These are phyloP conservation scores for Populus euphratica DNA, from an alignment of 345 rosid species.

Conservation along the genomic window DNA sequence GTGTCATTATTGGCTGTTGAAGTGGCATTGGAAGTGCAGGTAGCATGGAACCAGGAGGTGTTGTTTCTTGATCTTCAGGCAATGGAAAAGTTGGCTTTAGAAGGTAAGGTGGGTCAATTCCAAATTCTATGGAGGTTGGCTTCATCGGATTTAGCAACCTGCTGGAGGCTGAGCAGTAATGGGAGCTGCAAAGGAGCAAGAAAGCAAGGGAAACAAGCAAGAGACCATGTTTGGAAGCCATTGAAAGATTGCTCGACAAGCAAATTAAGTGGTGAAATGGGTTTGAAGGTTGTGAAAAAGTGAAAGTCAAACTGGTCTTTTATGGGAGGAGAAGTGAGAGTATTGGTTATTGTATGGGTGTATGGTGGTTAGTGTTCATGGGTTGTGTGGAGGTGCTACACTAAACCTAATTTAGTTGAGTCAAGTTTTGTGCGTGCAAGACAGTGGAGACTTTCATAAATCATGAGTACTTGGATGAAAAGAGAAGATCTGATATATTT, in stretches of 20 bases:
- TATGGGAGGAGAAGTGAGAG: neutral
- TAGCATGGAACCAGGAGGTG: neutral
- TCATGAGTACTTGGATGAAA: too few relatives aligned
- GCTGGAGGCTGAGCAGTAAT: constrained; percentile 1
- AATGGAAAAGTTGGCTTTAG: neutral
- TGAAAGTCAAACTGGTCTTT: neutral
- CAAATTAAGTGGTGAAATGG: neutral
- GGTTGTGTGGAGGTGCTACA: constrained; percentile 12
- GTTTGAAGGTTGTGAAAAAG: neutral
- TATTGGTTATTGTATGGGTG: neutral
- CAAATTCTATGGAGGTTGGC: constrained; percentile 6
- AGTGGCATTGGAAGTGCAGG: neutral
- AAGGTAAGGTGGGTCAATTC: neutral
- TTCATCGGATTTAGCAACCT: neutral
- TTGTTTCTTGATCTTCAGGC: neutral
- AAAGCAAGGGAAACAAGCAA: neutral
- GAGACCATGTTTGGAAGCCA: neutral
- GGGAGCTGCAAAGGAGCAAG: neutral
- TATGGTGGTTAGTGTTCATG: neutral
- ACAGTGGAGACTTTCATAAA: too few relatives aligned
- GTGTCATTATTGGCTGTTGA: neutral
- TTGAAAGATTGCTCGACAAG: neutral
- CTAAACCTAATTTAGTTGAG: neutral
- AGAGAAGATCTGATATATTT: too few relatives aligned
- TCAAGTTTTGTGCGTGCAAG: neutral